Evolutionary conservation across 169 alveolate species (phyloP).

Genomic region (Cryptosporidium ryanae): DNA sequence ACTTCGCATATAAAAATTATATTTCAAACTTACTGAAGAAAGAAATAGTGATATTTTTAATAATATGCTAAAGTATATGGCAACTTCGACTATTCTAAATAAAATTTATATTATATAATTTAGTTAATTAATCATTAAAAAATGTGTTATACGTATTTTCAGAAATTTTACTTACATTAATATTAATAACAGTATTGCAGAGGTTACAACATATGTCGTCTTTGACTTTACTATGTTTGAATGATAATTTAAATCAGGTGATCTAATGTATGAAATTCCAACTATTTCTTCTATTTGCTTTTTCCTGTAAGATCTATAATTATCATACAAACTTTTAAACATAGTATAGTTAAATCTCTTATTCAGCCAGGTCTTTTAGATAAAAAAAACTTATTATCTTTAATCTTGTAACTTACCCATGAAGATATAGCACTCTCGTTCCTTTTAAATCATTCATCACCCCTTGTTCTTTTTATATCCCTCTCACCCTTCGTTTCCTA

Average conservation of each 20-base stretch:
- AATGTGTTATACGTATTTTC: not conserved
- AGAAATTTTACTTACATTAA: conserved; percentile 39
- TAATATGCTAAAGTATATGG: conserved; percentile 17
- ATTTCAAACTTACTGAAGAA: conserved; percentile 26
- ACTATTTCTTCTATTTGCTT: conserved; percentile 71
- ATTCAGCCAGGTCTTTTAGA: not conserved
- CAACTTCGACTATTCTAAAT: conserved; percentile 36
- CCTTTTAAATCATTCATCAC: conserved; percentile 28
- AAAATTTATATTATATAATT: no score
- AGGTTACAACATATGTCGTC: conserved; percentile 26
- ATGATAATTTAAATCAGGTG: conserved; percentile 52
- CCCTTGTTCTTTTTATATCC: no score
- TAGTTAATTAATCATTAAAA: not conserved
- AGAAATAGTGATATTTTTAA: conserved; percentile 32
- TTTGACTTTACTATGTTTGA: conserved; percentile 35
- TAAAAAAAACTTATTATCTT: not conserved
- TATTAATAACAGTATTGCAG: conserved; percentile 29
- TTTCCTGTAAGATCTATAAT: conserved; percentile 50
- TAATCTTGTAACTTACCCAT: conserved; percentile 37
- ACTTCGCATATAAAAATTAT: no score
- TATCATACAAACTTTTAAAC: conserved; percentile 33
- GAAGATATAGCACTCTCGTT: conserved; percentile 46
- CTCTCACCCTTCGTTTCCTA: no score
- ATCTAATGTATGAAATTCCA: conserved; percentile 54
- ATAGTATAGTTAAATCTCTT: not conserved